phyloP scores from a whole-genome alignment of 768 basidiomycete genomes.

The Hortiboletus campestris region DNA sequence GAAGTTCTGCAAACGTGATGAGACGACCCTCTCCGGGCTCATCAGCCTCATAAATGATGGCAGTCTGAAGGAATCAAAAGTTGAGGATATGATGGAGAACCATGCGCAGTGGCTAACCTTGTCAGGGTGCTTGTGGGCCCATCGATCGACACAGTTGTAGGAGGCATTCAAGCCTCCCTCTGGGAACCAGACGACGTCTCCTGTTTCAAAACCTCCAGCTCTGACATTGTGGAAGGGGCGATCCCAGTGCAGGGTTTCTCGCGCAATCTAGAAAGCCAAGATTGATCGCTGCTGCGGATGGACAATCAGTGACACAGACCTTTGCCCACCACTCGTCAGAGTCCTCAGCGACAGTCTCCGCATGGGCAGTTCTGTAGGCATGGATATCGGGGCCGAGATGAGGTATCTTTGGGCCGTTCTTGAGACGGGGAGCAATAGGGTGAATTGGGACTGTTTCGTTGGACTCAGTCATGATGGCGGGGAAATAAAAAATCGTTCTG shows the following conservation, averaged over 20 bases:
- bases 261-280: slow-evolving; percentile 50
- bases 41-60: slow-evolving; percentile 98
- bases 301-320: slow-evolving; percentile 37
- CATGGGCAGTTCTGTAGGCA: slow-evolving; percentile 69
- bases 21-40: slow-evolving; percentile 80
- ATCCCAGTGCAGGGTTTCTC: slow-evolving; percentile 81
- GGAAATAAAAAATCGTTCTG: background rate
- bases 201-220: slow-evolving; percentile 76
- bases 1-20: slow-evolving; percentile 80
- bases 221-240: slow-evolving; percentile 85
- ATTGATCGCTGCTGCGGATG: background rate
- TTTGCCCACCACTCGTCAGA: slow-evolving; percentile 89
- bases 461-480: slow-evolving; percentile 40
- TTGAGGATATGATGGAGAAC: background rate
- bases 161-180: slow-evolving; percentile 90
- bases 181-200: slow-evolving; percentile 95
- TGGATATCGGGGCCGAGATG: slow-evolving; percentile 78
- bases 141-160: slow-evolving; percentile 97
- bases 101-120: slow-evolving; percentile 45
- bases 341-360: slow-evolving; percentile 68
- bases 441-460: slow-evolving; percentile 43
- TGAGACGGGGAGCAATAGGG: slow-evolving; percentile 76
- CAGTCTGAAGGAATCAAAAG: slow-evolving; percentile 49
- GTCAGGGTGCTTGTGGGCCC: slow-evolving; percentile 88
- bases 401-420: slow-evolving; percentile 59